These are phyloP conservation scores for Zygotorulaspora sp. DNA, from an alignment of 805 yeast genomes.

Conservation along the genomic window DNA sequence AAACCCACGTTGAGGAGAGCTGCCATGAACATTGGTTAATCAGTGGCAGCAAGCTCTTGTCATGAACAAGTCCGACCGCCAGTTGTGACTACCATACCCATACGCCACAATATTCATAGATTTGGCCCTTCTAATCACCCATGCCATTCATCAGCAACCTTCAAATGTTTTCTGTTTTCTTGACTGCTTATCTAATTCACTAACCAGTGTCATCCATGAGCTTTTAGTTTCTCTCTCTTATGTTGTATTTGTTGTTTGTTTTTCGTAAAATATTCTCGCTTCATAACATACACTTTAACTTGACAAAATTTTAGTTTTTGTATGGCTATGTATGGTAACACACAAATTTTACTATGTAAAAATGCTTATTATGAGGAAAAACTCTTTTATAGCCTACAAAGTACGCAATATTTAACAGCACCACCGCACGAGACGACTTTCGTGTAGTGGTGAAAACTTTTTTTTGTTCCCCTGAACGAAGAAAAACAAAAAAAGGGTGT, in stretches of 20 bases:
- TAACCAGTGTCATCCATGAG: background rate
- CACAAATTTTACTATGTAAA: conserved; percentile 1
- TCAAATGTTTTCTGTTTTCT: too few species aligned
- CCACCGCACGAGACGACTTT: too few species aligned
- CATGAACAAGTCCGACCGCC: too few species aligned
- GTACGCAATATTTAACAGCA: conserved; percentile 4
- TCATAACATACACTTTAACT: conserved; percentile 6
- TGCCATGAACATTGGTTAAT: too few species aligned
- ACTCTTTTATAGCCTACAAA: background rate
- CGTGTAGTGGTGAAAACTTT: conserved; percentile 1
- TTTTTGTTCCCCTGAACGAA: background rate
- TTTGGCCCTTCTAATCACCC: too few species aligned
- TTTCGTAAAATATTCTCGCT: background rate
- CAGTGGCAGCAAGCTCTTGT: too few species aligned
- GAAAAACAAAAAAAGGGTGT: conserved; percentile 1
- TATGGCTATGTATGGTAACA: background rate
- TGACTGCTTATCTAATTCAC: too few species aligned
- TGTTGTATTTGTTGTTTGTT: conserved; percentile 3
- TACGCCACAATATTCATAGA: too few species aligned
- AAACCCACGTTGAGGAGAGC: too few species aligned
- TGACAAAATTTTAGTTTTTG: background rate
- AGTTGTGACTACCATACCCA: too few species aligned
- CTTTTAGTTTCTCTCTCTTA: conserved; percentile 1
- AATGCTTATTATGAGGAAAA: conserved; percentile 1
- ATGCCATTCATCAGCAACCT: too few species aligned